Base-by-base conservation (phyloP, 345 rosid genomes). In the Salix viminalis region DNA sequence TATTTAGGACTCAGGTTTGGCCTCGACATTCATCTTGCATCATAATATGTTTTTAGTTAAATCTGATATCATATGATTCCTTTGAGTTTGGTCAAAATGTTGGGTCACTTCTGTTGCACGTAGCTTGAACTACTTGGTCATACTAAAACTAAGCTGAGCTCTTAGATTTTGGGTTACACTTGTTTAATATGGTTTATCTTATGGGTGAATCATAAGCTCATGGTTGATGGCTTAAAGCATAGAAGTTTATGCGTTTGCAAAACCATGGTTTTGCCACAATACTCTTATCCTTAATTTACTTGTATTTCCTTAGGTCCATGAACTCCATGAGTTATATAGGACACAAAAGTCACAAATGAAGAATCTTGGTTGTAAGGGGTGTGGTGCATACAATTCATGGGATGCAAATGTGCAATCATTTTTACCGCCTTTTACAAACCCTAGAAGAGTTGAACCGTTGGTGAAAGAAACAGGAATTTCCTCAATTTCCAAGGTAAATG, bases 1-100 rank as follows among this genome's bases (percentile, higher is more conserved):
- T 71, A 39, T 84, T 86, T 71, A 81, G 82, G 72, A 83, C 79
- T 26, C 91, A 88, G 88, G 91, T 88, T 42, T 69, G 39, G 34
- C 67, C 74, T 42, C 48, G 23, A 58, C 44, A 0, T 36, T 65
- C 46, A 42, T 10, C 46, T 10, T 42, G 66, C 26, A 54, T 32
- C 48, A 34, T 23, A n/a, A 14, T 77, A 71, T 37, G 34, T 19
- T 39, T 19, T 71, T 62, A 21, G 74, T 41, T 21, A 24, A 0
- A 30, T 79, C 46, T 18, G 37, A 58, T 39, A 28, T 9, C 71
- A 15, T 44, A 60, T 44, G 52, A 23, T 73, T 37, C 73, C 37
- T 70, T 70, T 67, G 72, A 48, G 7, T 71, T 12, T 58, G 14
- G 23, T 54, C 3, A 24, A 41, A 26, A 56, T 44, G 48, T 3